Evolutionary conservation across 169 alveolate species (phyloP).

Genomic region (Plasmodium adleri): DNA sequence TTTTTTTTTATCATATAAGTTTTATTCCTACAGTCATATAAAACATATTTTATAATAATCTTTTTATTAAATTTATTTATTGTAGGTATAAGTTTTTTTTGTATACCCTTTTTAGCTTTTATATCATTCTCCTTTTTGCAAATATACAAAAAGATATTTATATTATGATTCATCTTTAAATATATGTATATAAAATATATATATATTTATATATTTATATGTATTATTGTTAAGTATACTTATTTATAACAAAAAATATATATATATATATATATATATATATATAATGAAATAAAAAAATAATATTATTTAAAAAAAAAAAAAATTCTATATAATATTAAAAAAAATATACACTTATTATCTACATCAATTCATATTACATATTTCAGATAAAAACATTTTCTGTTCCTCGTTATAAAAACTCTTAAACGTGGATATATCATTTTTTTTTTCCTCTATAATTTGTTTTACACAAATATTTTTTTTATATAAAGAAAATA

Average conservation of each 20-base stretch:
- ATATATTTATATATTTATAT: neutral
- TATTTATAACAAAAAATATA: neutral
- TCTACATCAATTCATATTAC: conserved; percentile 28
- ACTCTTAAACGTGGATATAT: conserved; percentile 22
- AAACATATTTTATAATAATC: conserved; percentile 23
- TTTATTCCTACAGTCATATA: conserved; percentile 31
- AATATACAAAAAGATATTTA: conserved; percentile 29
- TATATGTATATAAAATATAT: neutral
- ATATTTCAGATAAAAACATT: conserved; percentile 33
- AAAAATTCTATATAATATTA: neutral
- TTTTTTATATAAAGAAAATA: conserved; percentile 46
- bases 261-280: neutral
- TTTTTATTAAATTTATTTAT: conserved; percentile 29
- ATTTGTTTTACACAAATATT: conserved; percentile 64
- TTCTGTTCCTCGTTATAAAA: conserved; percentile 55
- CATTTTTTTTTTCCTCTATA: conserved; percentile 41
- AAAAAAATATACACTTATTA: neutral
- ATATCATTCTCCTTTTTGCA: conserved; percentile 27
- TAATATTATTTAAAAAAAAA: too few species aligned
- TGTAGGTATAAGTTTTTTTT: conserved; percentile 36
- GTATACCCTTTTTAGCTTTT: conserved; percentile 26
- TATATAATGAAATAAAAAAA: neutral
- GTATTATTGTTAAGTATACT: too few species aligned
- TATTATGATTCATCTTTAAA: conserved; percentile 48
- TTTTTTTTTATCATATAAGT: conserved; percentile 36